A percentile compares a stretch with the other conserved stretches of the same genome.
Evolutionary conservation across 2,329 filamentous ascomycete genomes (phyloP).

Genomic region (Ascochyta koolunga): DNA sequence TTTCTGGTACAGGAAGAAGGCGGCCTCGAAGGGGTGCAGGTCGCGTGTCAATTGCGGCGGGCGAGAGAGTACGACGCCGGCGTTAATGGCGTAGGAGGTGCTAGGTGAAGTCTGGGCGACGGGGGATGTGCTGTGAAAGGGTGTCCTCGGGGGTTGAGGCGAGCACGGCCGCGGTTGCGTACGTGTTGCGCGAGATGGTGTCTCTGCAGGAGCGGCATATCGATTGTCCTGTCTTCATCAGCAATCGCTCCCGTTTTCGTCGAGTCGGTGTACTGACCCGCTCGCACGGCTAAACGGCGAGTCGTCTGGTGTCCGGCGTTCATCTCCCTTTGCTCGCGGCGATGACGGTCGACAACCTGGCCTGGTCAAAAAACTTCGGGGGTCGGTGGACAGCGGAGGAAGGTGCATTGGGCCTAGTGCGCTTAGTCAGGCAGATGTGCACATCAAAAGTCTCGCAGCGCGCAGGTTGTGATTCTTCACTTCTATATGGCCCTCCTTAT

Average conservation of each 20-base stretch:
- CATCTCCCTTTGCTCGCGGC: constrained; percentile 36
- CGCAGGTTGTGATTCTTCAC: constrained; percentile 38
- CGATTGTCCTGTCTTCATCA: constrained; percentile 47
- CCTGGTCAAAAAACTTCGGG: constrained; percentile 36
- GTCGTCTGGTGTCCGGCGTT: constrained; percentile 54
- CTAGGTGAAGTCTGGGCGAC: constrained; percentile 48
- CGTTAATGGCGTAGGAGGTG: constrained; percentile 54
- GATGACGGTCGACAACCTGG: background rate
- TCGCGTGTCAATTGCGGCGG: constrained; percentile 85
- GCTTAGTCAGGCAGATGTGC: constrained; percentile 20
- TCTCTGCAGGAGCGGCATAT: constrained; percentile 56
- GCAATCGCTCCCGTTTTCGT: constrained; percentile 9
- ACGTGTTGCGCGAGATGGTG: constrained; percentile 45
- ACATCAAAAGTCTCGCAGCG: constrained; percentile 27
- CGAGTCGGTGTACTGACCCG: constrained; percentile 40
- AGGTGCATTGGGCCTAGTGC: constrained; percentile 38
- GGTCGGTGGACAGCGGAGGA: constrained; percentile 26
- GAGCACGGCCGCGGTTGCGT: constrained; percentile 45
- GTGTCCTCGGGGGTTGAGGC: constrained; percentile 45
- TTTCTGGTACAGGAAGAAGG: constrained; percentile 97
- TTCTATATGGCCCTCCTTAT: constrained; percentile 82
- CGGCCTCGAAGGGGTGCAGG: constrained; percentile 85
- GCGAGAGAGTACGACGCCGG: constrained; percentile 84
- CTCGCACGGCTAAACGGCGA: constrained; percentile 50
- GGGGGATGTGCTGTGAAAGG: constrained; percentile 39